These are phyloP conservation scores for Tetracladium maxilliforme DNA, from an alignment of 2,329 filamentous ascomycete genomes.

Conservation along the genomic window DNA sequence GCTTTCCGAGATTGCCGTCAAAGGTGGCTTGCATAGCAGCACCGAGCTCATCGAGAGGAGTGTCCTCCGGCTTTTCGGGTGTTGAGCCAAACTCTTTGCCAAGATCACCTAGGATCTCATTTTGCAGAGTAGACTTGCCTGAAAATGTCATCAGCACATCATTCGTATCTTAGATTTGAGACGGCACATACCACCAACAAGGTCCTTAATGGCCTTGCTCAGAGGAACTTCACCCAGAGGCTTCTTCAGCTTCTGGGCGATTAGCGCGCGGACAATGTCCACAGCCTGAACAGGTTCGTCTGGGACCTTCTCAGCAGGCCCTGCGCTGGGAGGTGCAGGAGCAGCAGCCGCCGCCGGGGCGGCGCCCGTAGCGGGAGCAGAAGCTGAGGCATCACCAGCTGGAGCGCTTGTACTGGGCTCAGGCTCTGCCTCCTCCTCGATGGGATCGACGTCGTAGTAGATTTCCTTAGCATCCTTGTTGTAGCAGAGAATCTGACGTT, in stretches of 20 bases:
- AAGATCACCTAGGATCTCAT: conserved; percentile 93
- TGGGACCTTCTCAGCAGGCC: conserved; percentile 73
- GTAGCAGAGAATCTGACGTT: conserved; percentile 96
- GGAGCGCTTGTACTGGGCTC: conserved; percentile 23
- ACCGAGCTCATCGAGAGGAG: conserved; percentile 86
- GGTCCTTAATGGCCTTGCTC: conserved; percentile 94
- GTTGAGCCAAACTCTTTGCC: conserved; percentile 98
- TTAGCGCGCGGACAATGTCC: conserved; percentile 76
- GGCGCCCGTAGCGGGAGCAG: conserved; percentile 31
- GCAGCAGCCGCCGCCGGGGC: conserved; percentile 35
- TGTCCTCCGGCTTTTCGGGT: conserved; percentile 96
- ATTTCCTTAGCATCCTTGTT: conserved; percentile 99
- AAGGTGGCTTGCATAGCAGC: conserved; percentile 97
- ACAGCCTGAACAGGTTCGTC: conserved; percentile 80
- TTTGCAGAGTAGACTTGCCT: conserved; percentile 98
- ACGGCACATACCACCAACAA: conserved; percentile 71
- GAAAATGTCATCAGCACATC: conserved; percentile 7
- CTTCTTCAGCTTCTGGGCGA: conserved; percentile 98
- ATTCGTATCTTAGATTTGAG: conserved; percentile 6
- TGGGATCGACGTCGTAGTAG: conserved; percentile 94
- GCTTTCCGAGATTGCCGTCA: conserved; percentile 94
- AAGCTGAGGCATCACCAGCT: conserved; percentile 22
- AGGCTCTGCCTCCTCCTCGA: conserved; percentile 75
- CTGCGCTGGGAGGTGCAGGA: conserved; percentile 54
- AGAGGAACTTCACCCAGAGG: conserved; percentile 74